Percentiles rank a stretch among this genome's conserved stretches.
These are phyloP conservation scores for Sporisorium graminicola DNA, from an alignment of 1,284 basidiomycete genomes.

Conservation along the genomic window DNA sequence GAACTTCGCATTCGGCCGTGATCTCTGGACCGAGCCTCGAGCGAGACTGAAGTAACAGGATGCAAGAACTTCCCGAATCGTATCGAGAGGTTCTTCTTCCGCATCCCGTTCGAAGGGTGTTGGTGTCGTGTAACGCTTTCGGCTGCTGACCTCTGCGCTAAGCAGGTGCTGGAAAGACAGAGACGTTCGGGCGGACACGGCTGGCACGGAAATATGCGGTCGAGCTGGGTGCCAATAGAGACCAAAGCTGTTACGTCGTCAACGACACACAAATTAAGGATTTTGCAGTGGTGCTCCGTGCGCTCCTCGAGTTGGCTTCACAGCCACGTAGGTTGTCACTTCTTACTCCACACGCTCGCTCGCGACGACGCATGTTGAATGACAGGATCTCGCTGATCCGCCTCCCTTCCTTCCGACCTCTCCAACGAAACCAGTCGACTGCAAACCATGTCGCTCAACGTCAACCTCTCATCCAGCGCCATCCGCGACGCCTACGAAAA, in stretches of 20 bases:
- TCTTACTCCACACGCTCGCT: constrained; percentile 8
- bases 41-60: not conserved
- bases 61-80: no score
- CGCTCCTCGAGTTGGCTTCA: constrained; percentile 10
- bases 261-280: no score
- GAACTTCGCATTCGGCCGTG: not conserved
- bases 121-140: not conserved
- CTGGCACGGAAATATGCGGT: not conserved
- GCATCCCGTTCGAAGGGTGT: no score
- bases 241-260: not conserved
- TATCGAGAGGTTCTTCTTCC: no score
- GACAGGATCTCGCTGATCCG: not conserved
- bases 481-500: constrained; percentile 70
- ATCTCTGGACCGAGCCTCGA: not conserved
- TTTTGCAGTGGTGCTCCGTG: constrained; percentile 22
- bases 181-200: not conserved
- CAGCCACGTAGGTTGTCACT: constrained; percentile 27
- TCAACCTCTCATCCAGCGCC: constrained; percentile 81
- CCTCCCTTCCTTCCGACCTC: not conserved
- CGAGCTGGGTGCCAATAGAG: not conserved
- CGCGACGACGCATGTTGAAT: not conserved
- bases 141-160: not conserved
- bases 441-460: constrained; percentile 66
- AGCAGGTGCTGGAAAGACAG: not conserved
- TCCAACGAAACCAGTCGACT: not conserved